phyloP scores from a whole-genome alignment of 192 early-diverging fungal species.

The Haplosporangium gracile region DNA sequence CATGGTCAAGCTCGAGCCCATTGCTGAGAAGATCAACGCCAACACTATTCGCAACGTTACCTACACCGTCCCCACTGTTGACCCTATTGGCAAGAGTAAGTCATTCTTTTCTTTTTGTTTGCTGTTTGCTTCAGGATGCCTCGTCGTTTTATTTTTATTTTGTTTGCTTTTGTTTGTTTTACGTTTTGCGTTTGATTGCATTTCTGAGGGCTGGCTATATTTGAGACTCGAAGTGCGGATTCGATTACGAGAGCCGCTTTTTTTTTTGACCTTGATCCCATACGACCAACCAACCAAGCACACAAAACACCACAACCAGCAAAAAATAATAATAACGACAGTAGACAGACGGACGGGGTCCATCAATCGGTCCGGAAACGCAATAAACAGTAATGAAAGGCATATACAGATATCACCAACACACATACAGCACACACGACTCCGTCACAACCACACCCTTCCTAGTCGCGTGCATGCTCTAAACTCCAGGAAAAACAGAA shows the following conservation, averaged over 20 bases:
- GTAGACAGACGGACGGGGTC: neutral
- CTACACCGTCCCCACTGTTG: constrained; percentile 36
- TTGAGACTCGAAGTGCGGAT: neutral
- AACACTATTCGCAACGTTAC: neutral
- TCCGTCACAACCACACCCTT: neutral
- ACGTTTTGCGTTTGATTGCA: constrained; percentile 1
- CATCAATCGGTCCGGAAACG: neutral
- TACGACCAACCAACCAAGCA: no score
- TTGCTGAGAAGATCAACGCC: constrained; percentile 19
- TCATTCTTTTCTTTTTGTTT: neutral
- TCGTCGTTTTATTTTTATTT: neutral
- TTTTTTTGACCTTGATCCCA: neutral
- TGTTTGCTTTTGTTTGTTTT: neutral
- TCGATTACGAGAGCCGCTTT: neutral
- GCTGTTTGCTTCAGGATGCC: neutral
- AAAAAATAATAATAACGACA: neutral
- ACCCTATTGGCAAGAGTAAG: constrained; percentile 50
- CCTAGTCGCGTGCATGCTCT: neutral
- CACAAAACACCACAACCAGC: neutral
- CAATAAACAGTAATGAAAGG: neutral
- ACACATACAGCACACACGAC: neutral
- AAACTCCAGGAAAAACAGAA: neutral
- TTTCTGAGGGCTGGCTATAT: neutral
- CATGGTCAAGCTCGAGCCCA: constrained; percentile 17
- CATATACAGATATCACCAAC: neutral